Evolutionary conservation across 176 grass and related monocot genomes (phyloP), one percentile per base, ranked within the genome.

Genomic region (Aegilops longissima): DNA sequence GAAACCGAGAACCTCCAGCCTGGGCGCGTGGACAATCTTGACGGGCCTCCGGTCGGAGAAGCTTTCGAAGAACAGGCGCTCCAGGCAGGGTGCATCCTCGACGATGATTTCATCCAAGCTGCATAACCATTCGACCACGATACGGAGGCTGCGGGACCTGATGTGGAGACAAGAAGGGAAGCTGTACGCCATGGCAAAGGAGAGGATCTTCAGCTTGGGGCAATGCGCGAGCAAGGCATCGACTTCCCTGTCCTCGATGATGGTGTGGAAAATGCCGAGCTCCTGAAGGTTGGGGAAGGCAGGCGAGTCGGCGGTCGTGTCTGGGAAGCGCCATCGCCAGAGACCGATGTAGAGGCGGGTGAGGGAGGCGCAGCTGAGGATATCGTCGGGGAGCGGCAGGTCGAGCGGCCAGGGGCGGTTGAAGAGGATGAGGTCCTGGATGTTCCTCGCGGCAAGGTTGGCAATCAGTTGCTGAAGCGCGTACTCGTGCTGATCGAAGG

Each of bases 1-100:
- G 51, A 82, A 38, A 6, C 71, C 83, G 36, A 86, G 66, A 16
- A 86, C n/a, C 54, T 90, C 65, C 64, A 90, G 64, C 73, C 65
- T 79, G 0, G 79, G 88, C 0, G 79, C 73, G 0, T 44, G 20
- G 8, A 79, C 80, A 34, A 90, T 85, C 67, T 73, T 87, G 73
- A 90, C 4, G 24, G 21, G 44, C 23, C 12, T 83, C 49, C 29
- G 58, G 4, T 72, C 5, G 7, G 5, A 0, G 2, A 83, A 12
- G 73, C 3, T 23, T 0, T 72, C 1, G 12, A 90, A 62, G 16
- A 83, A 29, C 38, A 90, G 54, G 8, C 84, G 79, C 52, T 86
- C 29, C 14, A 90, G 79, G 31, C 18, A 63, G 2, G 84, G 84
- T 10, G 84, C 84, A 9, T 85, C 33, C 12, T 86, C 51, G 0